These are phyloP conservation scores for Citrus sinensis DNA, from an alignment of 345 rosid genomes.

Conservation along the genomic window DNA sequence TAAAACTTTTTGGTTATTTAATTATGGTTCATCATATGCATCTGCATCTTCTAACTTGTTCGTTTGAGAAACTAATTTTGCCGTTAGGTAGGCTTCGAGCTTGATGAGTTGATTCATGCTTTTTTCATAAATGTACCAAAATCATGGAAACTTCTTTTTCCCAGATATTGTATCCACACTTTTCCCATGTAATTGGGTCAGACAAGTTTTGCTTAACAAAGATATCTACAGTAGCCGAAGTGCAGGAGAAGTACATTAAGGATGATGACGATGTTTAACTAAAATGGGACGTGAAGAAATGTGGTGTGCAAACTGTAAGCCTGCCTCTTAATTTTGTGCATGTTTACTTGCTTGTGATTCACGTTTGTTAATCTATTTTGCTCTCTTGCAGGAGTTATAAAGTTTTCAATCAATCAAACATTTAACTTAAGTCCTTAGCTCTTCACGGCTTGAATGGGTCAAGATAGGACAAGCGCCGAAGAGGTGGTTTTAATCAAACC, in stretches of 20 bases:
- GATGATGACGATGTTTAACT: constrained; percentile 34
- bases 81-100: background rate
- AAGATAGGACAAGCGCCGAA: too few relatives aligned
- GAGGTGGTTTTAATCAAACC: too few relatives aligned
- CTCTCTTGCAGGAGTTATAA: background rate
- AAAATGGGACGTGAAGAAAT: background rate
- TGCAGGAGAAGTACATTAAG: constrained; percentile 72
- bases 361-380: background rate
- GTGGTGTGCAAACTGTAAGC: background rate
- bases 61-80: background rate
- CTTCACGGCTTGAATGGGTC: too few relatives aligned
- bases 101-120: background rate
- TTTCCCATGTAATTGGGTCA: background rate
- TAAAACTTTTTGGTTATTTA: background rate
- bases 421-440: background rate
- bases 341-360: background rate
- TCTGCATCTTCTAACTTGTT: background rate
- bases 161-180: background rate
- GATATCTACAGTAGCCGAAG: constrained; percentile 49
- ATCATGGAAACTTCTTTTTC: background rate
- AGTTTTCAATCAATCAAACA: background rate
- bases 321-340: background rate
- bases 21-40: background rate
- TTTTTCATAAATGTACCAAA: background rate
- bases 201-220: constrained; percentile 41